Conservation (phyloP, 2,329 filamentous ascomycete species). For the Epicoccum sorghinum region DNA sequence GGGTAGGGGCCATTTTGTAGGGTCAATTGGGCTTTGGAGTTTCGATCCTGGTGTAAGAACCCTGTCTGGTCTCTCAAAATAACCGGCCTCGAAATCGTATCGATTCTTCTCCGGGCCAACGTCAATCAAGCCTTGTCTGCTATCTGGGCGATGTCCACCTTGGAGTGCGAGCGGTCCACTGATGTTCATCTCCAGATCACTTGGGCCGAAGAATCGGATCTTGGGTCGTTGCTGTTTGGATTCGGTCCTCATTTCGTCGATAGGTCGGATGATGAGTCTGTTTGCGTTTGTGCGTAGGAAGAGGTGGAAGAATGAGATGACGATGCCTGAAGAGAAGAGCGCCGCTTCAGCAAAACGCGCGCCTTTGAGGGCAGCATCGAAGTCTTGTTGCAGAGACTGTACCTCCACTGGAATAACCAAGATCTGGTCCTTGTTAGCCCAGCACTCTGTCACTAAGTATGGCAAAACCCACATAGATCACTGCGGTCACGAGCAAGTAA, state of each 20-base stretch:
- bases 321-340: conserved; percentile 68
- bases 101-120: conserved; percentile 47
- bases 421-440: conserved; percentile 45
- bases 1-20: conserved; percentile 46
- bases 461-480: conserved; percentile 59
- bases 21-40: conserved; percentile 38
- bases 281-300: conserved; percentile 69
- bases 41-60: conserved; percentile 40
- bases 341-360: conserved; percentile 70
- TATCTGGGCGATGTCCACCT: conserved; percentile 41
- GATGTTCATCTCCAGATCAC: conserved; percentile 50
- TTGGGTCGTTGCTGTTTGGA: conserved; percentile 55
- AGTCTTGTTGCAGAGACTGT: conserved; percentile 55
- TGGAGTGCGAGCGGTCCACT: conserved; percentile 46
- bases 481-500: conserved; percentile 64
- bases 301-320: conserved; percentile 69
- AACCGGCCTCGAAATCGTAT: conserved; percentile 41
- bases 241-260: conserved; percentile 51
- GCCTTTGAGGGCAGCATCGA: conserved; percentile 56
- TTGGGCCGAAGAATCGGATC: conserved; percentile 56
- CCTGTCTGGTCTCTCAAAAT: conserved; percentile 41
- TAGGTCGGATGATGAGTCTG: conserved; percentile 60
- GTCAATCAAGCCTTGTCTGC: conserved; percentile 44
- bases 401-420: conserved; percentile 69
- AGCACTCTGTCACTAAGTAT: background rate